phyloP scores from a whole-genome alignment of 345 rosid species.

The Linum usitatissimum region DNA sequence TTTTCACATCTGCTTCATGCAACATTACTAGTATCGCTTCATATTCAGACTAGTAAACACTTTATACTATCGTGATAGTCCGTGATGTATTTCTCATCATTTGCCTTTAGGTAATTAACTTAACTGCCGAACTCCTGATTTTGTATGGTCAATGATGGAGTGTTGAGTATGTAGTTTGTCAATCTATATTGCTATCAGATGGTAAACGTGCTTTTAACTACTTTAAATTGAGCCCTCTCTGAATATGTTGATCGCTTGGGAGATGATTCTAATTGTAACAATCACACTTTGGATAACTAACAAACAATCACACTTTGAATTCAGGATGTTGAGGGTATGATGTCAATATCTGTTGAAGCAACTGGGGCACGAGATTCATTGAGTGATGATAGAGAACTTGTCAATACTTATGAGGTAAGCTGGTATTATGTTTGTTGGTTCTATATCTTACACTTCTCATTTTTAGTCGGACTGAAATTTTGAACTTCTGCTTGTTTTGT shows the following conservation, averaged over 20 bases:
- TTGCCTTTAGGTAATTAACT: not conserved
- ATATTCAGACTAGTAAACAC: not conserved
- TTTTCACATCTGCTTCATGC: not conserved
- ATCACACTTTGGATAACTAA: too few species aligned
- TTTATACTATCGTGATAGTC: not conserved
- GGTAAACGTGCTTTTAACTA: not conserved
- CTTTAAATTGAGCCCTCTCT: not conserved
- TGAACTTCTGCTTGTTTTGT: slow-evolving; percentile 11
- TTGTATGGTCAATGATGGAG: not conserved
- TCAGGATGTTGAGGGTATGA: slow-evolving; percentile 98
- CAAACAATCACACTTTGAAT: not conserved
- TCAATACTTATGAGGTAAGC: slow-evolving; percentile 85
- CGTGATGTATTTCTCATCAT: not conserved
- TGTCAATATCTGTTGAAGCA: slow-evolving; percentile 98
- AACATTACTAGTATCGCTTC: not conserved
- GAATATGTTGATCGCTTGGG: not conserved
- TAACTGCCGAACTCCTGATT: too few species aligned
- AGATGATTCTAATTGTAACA: not conserved
- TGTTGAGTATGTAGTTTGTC: not conserved
- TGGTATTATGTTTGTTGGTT: slow-evolving; percentile 4
- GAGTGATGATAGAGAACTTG: slow-evolving; percentile 91
- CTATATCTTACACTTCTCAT: not conserved
- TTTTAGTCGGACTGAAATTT: not conserved
- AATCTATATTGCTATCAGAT: not conserved
- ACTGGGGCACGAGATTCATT: slow-evolving; percentile 83